Conservation (phyloP, 495 filamentous ascomycete genomes). For the Neurospora sp. region DNA sequence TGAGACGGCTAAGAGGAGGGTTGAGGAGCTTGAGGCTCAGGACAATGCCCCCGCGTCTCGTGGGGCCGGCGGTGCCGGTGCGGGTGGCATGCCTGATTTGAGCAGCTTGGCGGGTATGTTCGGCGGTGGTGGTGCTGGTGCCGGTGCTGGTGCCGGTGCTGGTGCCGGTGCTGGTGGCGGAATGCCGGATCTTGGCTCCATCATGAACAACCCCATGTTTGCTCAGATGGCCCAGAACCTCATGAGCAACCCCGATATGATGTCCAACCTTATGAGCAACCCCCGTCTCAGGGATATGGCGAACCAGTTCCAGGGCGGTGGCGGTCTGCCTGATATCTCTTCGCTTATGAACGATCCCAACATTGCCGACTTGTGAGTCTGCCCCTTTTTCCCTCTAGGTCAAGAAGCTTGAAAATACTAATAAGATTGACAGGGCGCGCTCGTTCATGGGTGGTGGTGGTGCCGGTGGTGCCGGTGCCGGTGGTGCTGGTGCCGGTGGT, state of each 20-base stretch:
- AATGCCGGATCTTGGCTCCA: slow-evolving; percentile 68
- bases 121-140: slow-evolving; percentile 43
- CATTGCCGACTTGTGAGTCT: slow-evolving; percentile 84
- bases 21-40: slow-evolving; percentile 55
- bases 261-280: slow-evolving; percentile 87
- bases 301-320: slow-evolving; percentile 53
- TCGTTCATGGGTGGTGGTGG: slow-evolving; percentile 62
- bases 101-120: slow-evolving; percentile 61
- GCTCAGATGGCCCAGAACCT: slow-evolving; percentile 89
- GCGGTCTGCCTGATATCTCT: slow-evolving; percentile 78
- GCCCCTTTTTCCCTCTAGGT: not conserved
- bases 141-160: slow-evolving; percentile 43
- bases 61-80: slow-evolving; percentile 27
- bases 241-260: slow-evolving; percentile 88
- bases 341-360: slow-evolving; percentile 81
- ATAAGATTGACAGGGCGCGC: slow-evolving; percentile 45
- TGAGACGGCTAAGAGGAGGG: slow-evolving; percentile 76
- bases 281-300: slow-evolving; percentile 79
- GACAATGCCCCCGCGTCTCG: slow-evolving; percentile 26
- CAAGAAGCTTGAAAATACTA: not conserved
- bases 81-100: slow-evolving; percentile 30
- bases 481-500: slow-evolving; percentile 25
- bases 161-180: slow-evolving; percentile 51
- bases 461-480: slow-evolving; percentile 28
- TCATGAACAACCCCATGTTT: slow-evolving; percentile 99